Conservation (phyloP, 2,329 filamentous ascomycete genomes). For the Fusarium sacchari region DNA sequence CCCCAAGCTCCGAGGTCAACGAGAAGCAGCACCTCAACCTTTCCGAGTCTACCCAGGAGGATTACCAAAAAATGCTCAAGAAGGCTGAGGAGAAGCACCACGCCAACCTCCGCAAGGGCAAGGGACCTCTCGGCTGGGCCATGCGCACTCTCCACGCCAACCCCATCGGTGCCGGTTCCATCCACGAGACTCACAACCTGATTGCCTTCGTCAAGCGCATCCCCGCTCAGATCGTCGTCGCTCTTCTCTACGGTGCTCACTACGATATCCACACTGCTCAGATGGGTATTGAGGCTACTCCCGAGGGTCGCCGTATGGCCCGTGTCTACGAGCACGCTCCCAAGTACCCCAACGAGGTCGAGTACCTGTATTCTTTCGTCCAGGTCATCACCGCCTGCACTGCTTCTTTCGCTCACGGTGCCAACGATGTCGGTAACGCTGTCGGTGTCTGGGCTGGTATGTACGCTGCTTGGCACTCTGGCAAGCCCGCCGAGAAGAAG, state of each 20-base stretch:
- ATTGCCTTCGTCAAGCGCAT: constrained; percentile 70
- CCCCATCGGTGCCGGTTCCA: constrained; percentile 75
- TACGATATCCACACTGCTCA: constrained; percentile 86
- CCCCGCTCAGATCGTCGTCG: constrained; percentile 73
- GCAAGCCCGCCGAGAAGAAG: constrained; percentile 68
- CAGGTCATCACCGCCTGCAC: constrained; percentile 76
- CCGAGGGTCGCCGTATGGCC: constrained; percentile 76
- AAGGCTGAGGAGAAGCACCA: constrained; percentile 68
- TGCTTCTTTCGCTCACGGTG: constrained; percentile 78
- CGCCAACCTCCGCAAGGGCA: constrained; percentile 68
- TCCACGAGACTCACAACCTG: constrained; percentile 81
- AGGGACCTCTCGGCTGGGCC: constrained; percentile 81
- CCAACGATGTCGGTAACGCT: constrained; percentile 80
- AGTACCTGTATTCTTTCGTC: constrained; percentile 75
- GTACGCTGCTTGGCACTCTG: constrained; percentile 73
- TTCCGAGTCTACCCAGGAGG: constrained; percentile 55
- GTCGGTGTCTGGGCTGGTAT: constrained; percentile 77
- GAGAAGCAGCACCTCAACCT: constrained; percentile 56
- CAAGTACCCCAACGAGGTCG: constrained; percentile 77
- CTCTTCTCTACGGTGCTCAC: constrained; percentile 76
- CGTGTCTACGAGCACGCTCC: constrained; percentile 65
- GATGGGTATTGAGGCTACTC: constrained; percentile 74
- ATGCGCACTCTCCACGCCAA: constrained; percentile 81
- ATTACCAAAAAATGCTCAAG: constrained; percentile 70
- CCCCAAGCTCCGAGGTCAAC: constrained; percentile 42